These are phyloP conservation scores for Silene coronaria DNA, from an alignment of 179 eudicot genomes.

Conservation along the genomic window DNA sequence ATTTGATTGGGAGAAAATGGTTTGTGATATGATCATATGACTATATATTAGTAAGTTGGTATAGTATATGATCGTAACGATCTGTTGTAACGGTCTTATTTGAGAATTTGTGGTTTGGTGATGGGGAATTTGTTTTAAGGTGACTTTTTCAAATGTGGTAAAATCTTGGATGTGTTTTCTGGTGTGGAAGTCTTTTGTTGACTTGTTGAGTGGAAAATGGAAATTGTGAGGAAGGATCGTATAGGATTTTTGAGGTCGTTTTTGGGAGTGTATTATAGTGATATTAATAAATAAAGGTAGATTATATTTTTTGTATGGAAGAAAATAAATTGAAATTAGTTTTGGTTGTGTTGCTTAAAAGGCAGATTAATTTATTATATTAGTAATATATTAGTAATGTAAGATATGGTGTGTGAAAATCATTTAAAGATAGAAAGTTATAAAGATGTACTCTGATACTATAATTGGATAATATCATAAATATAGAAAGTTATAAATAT, in stretches of 20 bases:
- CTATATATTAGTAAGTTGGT: no score
- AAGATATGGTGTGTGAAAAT: no score
- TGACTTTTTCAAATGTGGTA: neutral
- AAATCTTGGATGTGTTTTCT: neutral
- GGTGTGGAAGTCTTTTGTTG: neutral
- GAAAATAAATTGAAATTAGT: neutral
- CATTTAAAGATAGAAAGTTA: neutral
- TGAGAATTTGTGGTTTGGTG: no score
- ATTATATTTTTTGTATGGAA: no score
- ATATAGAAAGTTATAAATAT: no score
- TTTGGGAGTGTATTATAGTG: neutral
- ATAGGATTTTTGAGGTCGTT: neutral
- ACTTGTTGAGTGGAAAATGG: neutral
- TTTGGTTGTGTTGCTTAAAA: neutral
- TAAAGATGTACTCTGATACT: neutral
- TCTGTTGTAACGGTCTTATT: no score
- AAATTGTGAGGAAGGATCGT: neutral
- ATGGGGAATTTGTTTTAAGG: no score
- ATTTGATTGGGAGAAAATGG: no score
- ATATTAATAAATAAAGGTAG: neutral
- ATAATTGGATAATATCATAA: no score
- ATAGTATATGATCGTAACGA: no score
- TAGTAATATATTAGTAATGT: neutral
- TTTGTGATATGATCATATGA: no score
- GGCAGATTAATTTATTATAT: neutral